Evolutionary conservation across 495 filamentous ascomycete species (phyloP), one percentile per base, ranked within the genome.

Genomic region (Penicillium cataractarum): DNA sequence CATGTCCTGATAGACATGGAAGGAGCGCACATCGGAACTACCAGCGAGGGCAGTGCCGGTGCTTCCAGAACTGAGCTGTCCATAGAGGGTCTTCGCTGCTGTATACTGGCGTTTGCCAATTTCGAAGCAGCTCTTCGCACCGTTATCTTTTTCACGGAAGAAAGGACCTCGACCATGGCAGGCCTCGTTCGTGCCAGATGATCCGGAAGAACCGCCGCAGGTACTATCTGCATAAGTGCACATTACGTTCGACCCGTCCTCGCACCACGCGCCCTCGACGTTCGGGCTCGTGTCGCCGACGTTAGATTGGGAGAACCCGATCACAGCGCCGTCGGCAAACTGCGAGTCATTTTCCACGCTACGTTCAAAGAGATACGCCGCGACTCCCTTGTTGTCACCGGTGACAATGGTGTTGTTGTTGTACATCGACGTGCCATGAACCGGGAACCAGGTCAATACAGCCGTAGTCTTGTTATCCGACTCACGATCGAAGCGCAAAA

Each of bases 381-480:
- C 95, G 5, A 97, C 92, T 15, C 94, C 94, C 76, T 99, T 99
- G 74, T 99, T 99, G 72, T 99, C 94, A 10, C 92, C 95, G 4
- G 92, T 88, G 48, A 97, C 86, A 13, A 97, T 77, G 7, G 92
- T 97, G 71, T 99, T 97, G 74, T 99, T 97, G 58, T 90, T 90
- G 49, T 93, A 86, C 80, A 97, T 84, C 7, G 91, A 94, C 0
- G 94, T 99, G 13, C 95, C 95, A 69, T 99, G 94, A 10, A 92
- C 92, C 9, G 94, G 89, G 71, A 97, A 97, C 91, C 93, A 99
- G 6, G 91, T 96, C 52, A 99, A 69, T 3, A 95, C 81, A 35
- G 90, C 94, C 53, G 88, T 86, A 57, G 87, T 89, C 76, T 90
- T 91, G 52, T 83, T 82, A 75, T 93, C 89, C 4, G 83, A 87